Conservation (phyloP, 805 yeast species). For the Ogataea degrootiae region DNA sequence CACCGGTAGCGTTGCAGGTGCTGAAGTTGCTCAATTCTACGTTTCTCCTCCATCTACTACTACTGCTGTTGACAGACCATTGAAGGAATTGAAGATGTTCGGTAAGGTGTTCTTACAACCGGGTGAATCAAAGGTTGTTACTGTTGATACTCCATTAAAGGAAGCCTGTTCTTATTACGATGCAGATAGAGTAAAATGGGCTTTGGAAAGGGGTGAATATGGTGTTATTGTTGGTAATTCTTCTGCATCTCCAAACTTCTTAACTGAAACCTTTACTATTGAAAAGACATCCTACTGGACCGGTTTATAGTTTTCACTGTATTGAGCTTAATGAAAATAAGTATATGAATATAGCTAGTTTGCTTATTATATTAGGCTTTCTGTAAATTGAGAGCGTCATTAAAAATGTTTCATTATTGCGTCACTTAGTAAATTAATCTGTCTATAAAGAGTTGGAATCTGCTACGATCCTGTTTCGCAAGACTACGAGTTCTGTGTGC, state of each 20-base stretch:
- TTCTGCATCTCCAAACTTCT: conserved; percentile 7
- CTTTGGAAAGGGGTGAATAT: conserved; percentile 47
- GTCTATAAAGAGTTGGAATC: too few species aligned
- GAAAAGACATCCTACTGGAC: conserved; percentile 8
- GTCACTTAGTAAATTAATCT: too few species aligned
- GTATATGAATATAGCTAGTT: too few species aligned
- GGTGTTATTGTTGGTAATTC: conserved; percentile 42
- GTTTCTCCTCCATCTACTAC: conserved; percentile 30
- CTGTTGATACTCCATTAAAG: conserved; percentile 36
- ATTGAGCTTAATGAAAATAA: too few species aligned
- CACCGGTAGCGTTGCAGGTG: conserved; percentile 42
- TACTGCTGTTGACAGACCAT: conserved; percentile 43
- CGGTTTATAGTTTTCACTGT: conserved; percentile 5
- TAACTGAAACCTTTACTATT: conserved; percentile 2
- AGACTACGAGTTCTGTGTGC: too few species aligned
- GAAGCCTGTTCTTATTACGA: conserved; percentile 55
- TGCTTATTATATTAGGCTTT: too few species aligned
- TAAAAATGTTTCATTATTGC: too few species aligned
- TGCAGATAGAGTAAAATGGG: conserved; percentile 45
- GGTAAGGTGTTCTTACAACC: conserved; percentile 33
- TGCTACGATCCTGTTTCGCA: too few species aligned
- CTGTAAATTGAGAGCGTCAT: too few species aligned
- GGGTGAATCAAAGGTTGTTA: conserved; percentile 33
- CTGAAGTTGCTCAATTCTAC: conserved; percentile 53
- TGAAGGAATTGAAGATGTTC: conserved; percentile 55